phyloP scores from a whole-genome alignment of 129 eudicot species.

The Lonicera japonica region DNA sequence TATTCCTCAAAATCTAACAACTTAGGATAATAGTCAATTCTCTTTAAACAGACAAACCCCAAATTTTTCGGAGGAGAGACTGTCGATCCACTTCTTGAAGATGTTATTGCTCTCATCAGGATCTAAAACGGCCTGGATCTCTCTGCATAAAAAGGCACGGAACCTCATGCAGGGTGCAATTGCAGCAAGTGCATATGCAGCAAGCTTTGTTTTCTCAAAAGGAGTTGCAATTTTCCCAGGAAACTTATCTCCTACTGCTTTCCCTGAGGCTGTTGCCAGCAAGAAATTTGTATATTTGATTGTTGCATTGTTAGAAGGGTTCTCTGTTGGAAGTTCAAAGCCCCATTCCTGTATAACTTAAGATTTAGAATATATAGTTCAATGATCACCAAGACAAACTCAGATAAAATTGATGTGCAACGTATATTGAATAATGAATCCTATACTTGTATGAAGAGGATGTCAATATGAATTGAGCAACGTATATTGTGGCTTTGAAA shows the following conservation, averaged over 20 bases:
- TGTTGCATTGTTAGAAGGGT: slow-evolving; percentile 32
- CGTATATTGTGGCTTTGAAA: too few relatives aligned
- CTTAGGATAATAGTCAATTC: too few relatives aligned
- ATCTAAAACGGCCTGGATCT: slow-evolving; percentile 39
- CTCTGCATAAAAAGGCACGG: slow-evolving; percentile 38
- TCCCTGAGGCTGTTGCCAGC: slow-evolving; percentile 53
- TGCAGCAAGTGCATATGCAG: slow-evolving; percentile 56
- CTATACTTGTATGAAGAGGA: neutral
- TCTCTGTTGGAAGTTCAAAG: slow-evolving; percentile 50
- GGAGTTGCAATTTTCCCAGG: slow-evolving; percentile 47
- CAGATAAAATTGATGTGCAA: neutral
- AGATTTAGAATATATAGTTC: neutral
- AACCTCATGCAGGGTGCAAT: slow-evolving; percentile 59
- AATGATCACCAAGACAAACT: neutral
- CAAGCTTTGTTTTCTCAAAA: slow-evolving; percentile 51
- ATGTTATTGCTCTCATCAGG: slow-evolving; percentile 39
- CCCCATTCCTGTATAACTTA: slow-evolving; percentile 46
- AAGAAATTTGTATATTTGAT: slow-evolving; percentile 47
- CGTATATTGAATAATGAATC: too few relatives aligned
- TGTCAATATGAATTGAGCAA: too few relatives aligned
- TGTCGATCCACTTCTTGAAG: slow-evolving; percentile 50
- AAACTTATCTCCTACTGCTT: slow-evolving; percentile 41
- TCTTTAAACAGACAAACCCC: slow-evolving; percentile 35
- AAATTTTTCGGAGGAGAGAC: slow-evolving; percentile 36
- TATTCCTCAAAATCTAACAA: too few relatives aligned